Base-by-base conservation (phyloP, 1,284 basidiomycete genomes). In the Ceratobasidium sp. region DNA sequence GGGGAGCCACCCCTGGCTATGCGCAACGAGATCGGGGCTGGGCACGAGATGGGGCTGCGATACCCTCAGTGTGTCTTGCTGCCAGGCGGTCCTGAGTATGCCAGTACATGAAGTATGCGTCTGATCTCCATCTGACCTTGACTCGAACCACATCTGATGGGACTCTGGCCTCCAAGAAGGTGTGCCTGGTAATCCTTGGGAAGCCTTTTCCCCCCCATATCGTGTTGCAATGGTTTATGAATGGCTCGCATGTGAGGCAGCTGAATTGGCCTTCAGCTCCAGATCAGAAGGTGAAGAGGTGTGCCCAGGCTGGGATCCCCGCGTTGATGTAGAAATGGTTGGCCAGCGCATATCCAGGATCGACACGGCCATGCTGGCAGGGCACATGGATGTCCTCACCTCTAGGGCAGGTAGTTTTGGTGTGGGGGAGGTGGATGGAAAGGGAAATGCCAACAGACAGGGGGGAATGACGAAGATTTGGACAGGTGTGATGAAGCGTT, bases 41-140 rank as follows among this genome's bases (percentile, higher is more conserved):
- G n/a, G n/a, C n/a, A n/a, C n/a, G n/a, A n/a, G n/a, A n/a, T n/a
- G n/a, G n/a, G n/a, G n/a, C n/a, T n/a, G n/a, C n/a, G 48, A 51
- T 51, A n/a, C 22, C 22, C 53, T 62, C 41, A 7, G n/a, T 37
- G 37, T 62, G 34, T 22, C 43, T 62, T 4, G 37, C 9, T 43
- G 59, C 59, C 6, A 62, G 41, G 16, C 13, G 11, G 11, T 9
- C n/a, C 1, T 54, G 27, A 14, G 59, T 81, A 0, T 78, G 74
- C 82, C 82, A 83, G 39, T 84, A 84, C 0, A 77, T 62, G 0
- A 82, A 77, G 76, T 83, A 83, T 1, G 83, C 79, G 0, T 81
- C 76, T 0, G 81, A 83, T 0, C 77, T 78, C 83, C 83, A 84
- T 0, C 81, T 73, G 0, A 83, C 83, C 34, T 78, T 75, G 0